Base-by-base conservation (phyloP, 805 yeast genomes). In the Candida arabinofermentans region DNA sequence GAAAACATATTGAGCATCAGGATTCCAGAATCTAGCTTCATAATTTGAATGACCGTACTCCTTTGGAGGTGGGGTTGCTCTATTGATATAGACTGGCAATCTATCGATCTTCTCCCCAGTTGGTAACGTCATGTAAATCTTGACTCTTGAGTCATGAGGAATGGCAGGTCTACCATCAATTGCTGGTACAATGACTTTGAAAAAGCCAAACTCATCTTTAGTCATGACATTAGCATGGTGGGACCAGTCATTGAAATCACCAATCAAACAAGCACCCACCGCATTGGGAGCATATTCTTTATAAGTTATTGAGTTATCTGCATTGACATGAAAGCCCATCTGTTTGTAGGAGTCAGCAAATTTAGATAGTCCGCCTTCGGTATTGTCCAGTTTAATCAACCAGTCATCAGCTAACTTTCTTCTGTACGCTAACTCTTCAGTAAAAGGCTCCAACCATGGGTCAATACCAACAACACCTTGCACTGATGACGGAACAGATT, bases 1-100 rank as follows among this genome's bases (percentile, higher is more conserved):
- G 68, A 86, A 87, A 22, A 54, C 41, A 60, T 87, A 86, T 19
- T 66, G 48, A 1, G 46, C 26, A 0, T 50, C 42, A 1, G 97
- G 97, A 61, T 91, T 86, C 98, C 98, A 91, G 63, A 87, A 91
- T 40, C 95, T 71, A 7, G 91, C 95, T 50, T 93, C 96, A 59
- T 86, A 91, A 33, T 74, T 58, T 68, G 47, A 61, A 55, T 40
- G 70, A 47, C 59, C 62, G 41, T 62, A 66, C 39, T 73, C 81
- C 41, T 72, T 75, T 17, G 77, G 71, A 2, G 89, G 84, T 53
- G 79, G 84, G 2, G 93, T 86, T 9, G 96, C 96, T 40, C 97
- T 71, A 21, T 71, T 70, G 43, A 82, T 79, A 91, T 96, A 93
- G 2, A 96, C 95, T 32, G 96, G 96, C 40, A 91, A 66, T 36